Evolutionary conservation across 2,329 filamentous ascomycete species (phyloP), one percentile per base, ranked within the genome.

Genomic region (Aspergillus calidoustus): DNA sequence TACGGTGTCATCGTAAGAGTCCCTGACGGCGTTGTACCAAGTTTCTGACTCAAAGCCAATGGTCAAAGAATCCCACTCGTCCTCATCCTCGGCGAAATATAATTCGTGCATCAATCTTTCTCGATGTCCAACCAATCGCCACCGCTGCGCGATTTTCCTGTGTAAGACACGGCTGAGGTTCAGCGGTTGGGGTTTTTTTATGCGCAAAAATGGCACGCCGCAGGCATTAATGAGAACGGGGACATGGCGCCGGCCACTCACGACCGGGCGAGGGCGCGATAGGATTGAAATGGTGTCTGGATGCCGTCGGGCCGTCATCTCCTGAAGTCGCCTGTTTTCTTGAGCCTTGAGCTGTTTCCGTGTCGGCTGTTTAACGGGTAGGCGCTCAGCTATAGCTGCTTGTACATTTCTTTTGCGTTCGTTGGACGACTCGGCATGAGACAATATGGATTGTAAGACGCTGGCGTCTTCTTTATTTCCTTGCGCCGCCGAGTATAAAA

Each of bases 131-230:
- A 78, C 73, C 30, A 71, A 67, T 9, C 72, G 72, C 69, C 73
- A 73, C 22, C 78, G 74, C 22, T 68, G 73, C 9, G 68, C 68
- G 19, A 78, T 68, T 54, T 78, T 79, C 31, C 65, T 69, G 50
- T 72, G 71, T 57, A 81, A 68, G 2, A 78, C 68, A 4, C 73
- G 66, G 51, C 76, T 79, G 25, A 81, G 62, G 55, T 72, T 74
- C 61, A 69, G 72, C 8, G 79, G 78, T 55, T 80, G 77, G 1
- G 79, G 79, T 52, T 81, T 81, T 54, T 79, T 79, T 54, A 80
- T 79, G 53, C 78, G 76, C 51, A 81, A 66, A 48, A 80, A 76
- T 2, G 79, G 79, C 11, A 81, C 59, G 15, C 78, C 78, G 7
- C 77, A 74, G 13, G 79, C 78, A 65, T 73, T 77, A 44, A 80